Conservation (phyloP, 2,329 filamentous ascomycete genomes). For the Ophiostoma quercus region DNA sequence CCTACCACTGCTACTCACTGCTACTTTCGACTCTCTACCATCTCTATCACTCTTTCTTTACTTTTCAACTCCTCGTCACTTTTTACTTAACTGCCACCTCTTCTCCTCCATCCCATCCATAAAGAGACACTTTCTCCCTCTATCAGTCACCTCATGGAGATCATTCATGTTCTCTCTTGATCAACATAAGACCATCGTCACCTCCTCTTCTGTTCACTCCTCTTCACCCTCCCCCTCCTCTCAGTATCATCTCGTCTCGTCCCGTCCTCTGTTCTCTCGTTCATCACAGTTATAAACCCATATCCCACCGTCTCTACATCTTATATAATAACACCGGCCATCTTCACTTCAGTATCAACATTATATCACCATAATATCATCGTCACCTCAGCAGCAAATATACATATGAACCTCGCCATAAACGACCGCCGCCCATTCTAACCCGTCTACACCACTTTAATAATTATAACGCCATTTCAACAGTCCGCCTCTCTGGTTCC, state of each 20-base stretch:
- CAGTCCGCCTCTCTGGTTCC: neutral
- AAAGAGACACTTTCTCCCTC: conserved; percentile 1
- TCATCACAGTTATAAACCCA: neutral
- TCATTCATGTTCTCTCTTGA: conserved; percentile 15
- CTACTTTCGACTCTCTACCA: neutral
- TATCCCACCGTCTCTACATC: conserved; percentile 3
- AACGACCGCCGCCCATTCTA: neutral
- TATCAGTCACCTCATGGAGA: conserved; percentile 21
- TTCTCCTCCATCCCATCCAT: neutral
- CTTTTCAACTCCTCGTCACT: neutral
- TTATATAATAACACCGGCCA: neutral
- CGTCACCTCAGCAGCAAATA: neutral
- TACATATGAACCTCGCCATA: neutral
- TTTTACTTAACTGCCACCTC: neutral
- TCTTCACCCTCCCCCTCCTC: neutral
- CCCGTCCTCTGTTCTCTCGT: neutral
- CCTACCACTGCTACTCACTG: neutral
- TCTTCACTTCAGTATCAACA: neutral
- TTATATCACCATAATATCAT: neutral
- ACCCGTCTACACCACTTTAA: neutral
- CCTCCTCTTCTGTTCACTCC: neutral
- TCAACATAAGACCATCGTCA: conserved; percentile 18
- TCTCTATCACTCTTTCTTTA: neutral
- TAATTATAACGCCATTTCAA: neutral
- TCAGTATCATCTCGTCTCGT: neutral